phyloP scores from a whole-genome alignment of 2,329 filamentous ascomycete genomes.

The Aspergillus sp. region DNA sequence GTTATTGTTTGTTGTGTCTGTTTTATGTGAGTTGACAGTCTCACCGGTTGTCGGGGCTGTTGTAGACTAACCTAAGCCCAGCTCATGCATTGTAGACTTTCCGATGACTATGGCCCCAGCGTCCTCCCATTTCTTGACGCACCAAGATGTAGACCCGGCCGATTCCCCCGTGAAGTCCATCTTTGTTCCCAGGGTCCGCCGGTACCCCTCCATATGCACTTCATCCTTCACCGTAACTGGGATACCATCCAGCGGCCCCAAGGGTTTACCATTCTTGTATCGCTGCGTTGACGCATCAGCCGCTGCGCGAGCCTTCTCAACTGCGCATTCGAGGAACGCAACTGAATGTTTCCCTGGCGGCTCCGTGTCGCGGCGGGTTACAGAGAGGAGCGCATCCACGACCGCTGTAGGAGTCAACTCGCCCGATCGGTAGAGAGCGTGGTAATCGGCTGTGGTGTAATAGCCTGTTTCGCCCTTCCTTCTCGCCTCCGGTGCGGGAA shows the following conservation, averaged over 20 bases:
- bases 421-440: constrained; percentile 70
- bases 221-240: constrained; percentile 86
- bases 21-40: background rate
- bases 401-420: constrained; percentile 71
- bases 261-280: constrained; percentile 64
- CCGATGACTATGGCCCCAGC: constrained; percentile 74
- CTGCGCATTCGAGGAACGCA: constrained; percentile 70
- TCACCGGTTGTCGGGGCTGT: background rate
- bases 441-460: constrained; percentile 73
- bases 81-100: constrained; percentile 77
- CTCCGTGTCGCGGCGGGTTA: constrained; percentile 62
- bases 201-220: constrained; percentile 68
- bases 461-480: constrained; percentile 49
- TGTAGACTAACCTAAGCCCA: constrained; percentile 61
- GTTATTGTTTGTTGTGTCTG: constrained; percentile 81
- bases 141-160: constrained; percentile 63
- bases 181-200: constrained; percentile 64
- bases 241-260: constrained; percentile 75
- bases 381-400: constrained; percentile 66
- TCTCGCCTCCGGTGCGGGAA: constrained; percentile 36
- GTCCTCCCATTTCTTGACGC: constrained; percentile 68
- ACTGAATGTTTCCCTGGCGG: constrained; percentile 63
- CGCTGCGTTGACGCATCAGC: constrained; percentile 72
- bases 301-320: constrained; percentile 63
- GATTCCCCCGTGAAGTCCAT: constrained; percentile 55